Evolutionary conservation across 2,329 filamentous ascomycete genomes (phyloP), one percentile per base, ranked within the genome.

Genomic region (Botryotinia globosa): DNA sequence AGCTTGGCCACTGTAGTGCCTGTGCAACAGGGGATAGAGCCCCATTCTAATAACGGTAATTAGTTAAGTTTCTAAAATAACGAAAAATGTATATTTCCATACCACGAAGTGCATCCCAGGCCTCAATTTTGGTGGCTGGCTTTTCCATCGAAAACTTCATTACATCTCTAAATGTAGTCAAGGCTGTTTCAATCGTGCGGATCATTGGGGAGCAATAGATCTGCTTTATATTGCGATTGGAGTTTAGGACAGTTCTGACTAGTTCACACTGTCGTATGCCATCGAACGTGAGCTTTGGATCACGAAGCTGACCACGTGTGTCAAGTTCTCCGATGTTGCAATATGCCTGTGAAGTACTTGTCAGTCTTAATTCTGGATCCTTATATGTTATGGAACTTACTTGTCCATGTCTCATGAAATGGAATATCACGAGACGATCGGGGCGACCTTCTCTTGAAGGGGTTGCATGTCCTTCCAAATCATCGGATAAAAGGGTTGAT

Each of bases 141-240:
- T 54, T 29, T 18, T 54, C 14, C n/a, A 18, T 29, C 3, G 25
- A 51, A 3, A 29, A 29, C 44, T 61, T 14, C 9, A 69, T 39
- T 10, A 61, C 18, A 32, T 69, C 54, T 16, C 34, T 32, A 14
- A 69, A 69, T 14, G 39, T 22, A 20, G 32, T 25, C 1, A 69
- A 16, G 8, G 67, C 25, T 1, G 67, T 69, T 32, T 69, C 37
- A 16, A 69, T 61, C 4, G 54, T 29, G 16, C 67, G 54, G 22
- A 22, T 58, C 51, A 69, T 58, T 2, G 54, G 39, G 18, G 54
- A 69, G 7, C 54, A 69, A n/a, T 37, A 58, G 16, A 69, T 61
- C 29, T 37, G 20, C 3, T 22, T 22, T 8, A 69, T 58, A 1
- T 69, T 69, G 29, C 51, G 14, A 1, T 34, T 16, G 1, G 37